A percentile compares a stretch with the other conserved stretches of the same genome.
Conservation (phyloP, 805 yeast species). For the Lachancea dasiensis region DNA sequence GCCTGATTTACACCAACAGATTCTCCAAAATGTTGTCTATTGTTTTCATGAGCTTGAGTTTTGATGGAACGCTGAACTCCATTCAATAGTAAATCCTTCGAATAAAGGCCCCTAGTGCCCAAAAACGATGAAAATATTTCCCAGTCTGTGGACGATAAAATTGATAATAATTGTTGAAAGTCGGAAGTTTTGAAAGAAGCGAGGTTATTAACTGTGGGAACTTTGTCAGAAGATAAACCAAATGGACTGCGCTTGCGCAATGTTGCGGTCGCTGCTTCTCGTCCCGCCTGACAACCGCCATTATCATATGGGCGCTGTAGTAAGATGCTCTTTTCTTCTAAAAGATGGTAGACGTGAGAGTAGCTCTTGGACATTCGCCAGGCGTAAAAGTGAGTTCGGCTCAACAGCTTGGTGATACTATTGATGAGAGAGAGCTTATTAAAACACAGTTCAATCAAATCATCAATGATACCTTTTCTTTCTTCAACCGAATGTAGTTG, state of each 20-base stretch:
- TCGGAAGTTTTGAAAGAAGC: conserved; percentile 16
- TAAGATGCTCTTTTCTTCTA: conserved; percentile 29
- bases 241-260: neutral
- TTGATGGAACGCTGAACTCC: no score
- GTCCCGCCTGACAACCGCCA: neutral
- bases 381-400: conserved; percentile 54
- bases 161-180: conserved; percentile 18
- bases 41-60: no score
- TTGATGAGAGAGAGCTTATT: conserved; percentile 30
- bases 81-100: no score
- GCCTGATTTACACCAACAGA: no score
- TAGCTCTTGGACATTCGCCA: conserved; percentile 57
- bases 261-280: neutral
- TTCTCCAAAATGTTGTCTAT: no score
- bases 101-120: no score
- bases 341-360: conserved; percentile 34
- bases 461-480: conserved; percentile 13
- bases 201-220: conserved; percentile 26
- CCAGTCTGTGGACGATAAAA: conserved; percentile 14
- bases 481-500: no score
- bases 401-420: conserved; percentile 37
- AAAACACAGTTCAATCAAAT: conserved; percentile 19
- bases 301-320: conserved; percentile 11
- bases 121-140: conserved; percentile 9
- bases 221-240: conserved; percentile 16